Evolutionary conservation across 176 grass and related monocot species (phyloP).

Genomic region (Ampelocalamus luodianensis): DNA sequence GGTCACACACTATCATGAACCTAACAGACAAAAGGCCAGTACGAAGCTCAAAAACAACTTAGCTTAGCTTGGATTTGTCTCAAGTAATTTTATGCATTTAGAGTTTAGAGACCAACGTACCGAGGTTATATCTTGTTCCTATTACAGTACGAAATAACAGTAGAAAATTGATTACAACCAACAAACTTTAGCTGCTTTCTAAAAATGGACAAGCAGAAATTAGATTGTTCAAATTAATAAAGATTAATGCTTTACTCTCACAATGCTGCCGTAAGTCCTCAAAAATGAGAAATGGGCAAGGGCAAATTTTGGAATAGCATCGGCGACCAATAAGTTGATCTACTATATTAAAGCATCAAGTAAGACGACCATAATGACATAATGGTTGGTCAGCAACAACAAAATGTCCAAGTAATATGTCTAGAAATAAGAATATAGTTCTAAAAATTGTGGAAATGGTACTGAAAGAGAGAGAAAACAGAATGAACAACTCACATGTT

Average conservation of each 20-base stretch:
- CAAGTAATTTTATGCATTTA: neutral
- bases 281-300: neutral
- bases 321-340: neutral
- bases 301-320: neutral
- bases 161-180: constrained; percentile 21
- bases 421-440: neutral
- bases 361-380: constrained; percentile 19
- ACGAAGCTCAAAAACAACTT: neutral
- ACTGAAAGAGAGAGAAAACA: neutral
- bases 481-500: constrained; percentile 69
- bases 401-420: neutral
- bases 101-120: neutral
- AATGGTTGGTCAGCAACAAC: neutral
- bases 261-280: neutral
- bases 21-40: neutral
- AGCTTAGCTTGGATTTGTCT: neutral
- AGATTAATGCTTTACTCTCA: neutral
- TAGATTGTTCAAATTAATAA: neutral
- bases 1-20: constrained; percentile 35
- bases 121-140: neutral
- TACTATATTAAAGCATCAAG: constrained; percentile 16
- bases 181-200: neutral
- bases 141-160: neutral
- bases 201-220: neutral
- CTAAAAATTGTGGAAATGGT: neutral